Base-by-base conservation (phyloP, 1,284 basidiomycete species). In the Hemileia vastatrix region DNA sequence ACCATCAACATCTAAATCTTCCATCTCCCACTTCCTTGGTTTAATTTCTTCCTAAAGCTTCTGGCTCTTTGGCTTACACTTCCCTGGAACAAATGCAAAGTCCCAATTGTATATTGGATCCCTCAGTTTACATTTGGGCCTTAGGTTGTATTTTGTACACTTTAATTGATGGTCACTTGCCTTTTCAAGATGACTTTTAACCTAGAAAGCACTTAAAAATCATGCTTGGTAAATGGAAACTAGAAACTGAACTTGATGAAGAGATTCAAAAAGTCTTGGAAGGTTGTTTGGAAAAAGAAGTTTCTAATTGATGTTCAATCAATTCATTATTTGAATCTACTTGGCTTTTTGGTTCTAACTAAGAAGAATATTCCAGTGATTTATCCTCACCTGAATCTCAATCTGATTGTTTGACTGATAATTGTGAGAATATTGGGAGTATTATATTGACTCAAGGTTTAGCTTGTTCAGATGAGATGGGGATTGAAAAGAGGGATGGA, bases 171-270 rank as follows among this genome's bases (percentile, higher is more conserved):
- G 90, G 89, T 1, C 79, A 80, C 31, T 78, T 95, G 2, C 92
- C 92, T 0, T 95, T 95, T 73, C 78, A 75, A 32, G 92, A 96
- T 76, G 78, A 85, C 0, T 96, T 89, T 72, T 91, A 95, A 74
- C 90, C 90, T 0, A 79, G 92, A 51, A 77, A 95, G 65, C 86
- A 89, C 66, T 86, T 90, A 82, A 93, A 93, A 77, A 93, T 96
- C 63, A 74, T 93, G 13, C 83, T 85, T 62, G 90, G 91, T 81
- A 77, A 79, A 77, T 83, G 77, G 77, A 76, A 78, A 21, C 64
- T 77, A 11, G 45, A 31, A 21, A 1, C 24, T 2, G 59, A 62
- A 4, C 27, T 18, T 1, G 44, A 62, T 15, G 21, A 48, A 8
- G 36, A 45, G 27, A 44, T 62, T 24, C 9, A 51, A 6, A 54